Base-by-base conservation (phyloP, 805 yeast genomes). In the Candida orba region DNA sequence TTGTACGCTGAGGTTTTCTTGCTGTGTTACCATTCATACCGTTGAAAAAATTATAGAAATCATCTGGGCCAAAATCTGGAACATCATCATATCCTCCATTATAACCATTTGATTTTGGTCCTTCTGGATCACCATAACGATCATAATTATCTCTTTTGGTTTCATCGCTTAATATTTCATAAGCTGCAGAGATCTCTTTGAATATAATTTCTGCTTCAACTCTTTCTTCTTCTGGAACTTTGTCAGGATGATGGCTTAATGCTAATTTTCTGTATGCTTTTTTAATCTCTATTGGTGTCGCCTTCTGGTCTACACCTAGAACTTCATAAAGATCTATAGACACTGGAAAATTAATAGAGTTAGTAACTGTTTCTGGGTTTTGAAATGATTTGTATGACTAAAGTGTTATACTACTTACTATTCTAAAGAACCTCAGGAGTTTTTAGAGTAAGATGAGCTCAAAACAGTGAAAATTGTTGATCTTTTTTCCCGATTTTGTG, bases 201-300 rank as follows among this genome's bases (percentile, higher is more conserved):
- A 91, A 91, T 57, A 73, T 76, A 48, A 74, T 67, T 62, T 88
- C 97, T 4, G 95, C 84, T 17, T 68, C 76, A 14, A 71, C 81
- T 46, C 93, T 69, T 20, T 78, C 78, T 9, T 75, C 78, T 51
- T 79, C 86, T 0, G 77, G 60, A 2, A 78, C 89, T 59, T 93
- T 91, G 62, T 91, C 98, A 0, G 98, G 98, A 63, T 91, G 98
- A 54, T 81, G 77, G 47, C 71, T 68, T 34, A 91, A 70, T 10
- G 98, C 98, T 39, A 88, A 72, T 53, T 80, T 84, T 51, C 95
- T 74, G 64, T 87, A 91, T 0, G 96, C 95, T 61, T 76, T 80
- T 54, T 82, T 82, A 59, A 91, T 86, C 50, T 90, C 96, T 1
- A 65, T 66, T 29, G 76, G 64, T 1, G 87, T 65, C 0, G 96